Base-by-base conservation (phyloP, 352 stramenopile genomes). In the Aphanomyces invadans region DNA sequence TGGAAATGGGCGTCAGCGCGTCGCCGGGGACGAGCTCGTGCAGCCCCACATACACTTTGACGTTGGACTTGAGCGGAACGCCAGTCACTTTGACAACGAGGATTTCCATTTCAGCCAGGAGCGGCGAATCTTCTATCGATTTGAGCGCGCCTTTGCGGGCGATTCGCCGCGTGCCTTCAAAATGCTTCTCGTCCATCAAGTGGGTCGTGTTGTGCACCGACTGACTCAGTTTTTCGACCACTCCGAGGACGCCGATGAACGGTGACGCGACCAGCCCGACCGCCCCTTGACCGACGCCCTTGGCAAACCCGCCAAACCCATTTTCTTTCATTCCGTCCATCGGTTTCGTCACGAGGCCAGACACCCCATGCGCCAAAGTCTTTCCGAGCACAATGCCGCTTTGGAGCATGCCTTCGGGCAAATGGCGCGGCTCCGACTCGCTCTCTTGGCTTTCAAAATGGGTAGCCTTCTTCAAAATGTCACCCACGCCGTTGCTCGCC, bases 171-270 rank as follows among this genome's bases (percentile, higher is more conserved):
- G 83, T 87, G 9, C 83, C 86, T 42, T 92, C 79, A 56, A 79
- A 93, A 33, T 73, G 59, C 49, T 90, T 94, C 26, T 88, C 83
- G 60, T 95, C 86, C 63, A 93, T 71, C 61, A 95, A 61, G 45
- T 95, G 86, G 0, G 86, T 95, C 28, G 86, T 95, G 73, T 94
- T 95, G 70, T 74, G 88, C 56, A 93, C 71, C 12, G 83, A 92
- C 70, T 90, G 78, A 0, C 80, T 79, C 44, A 95, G 29, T 64
- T 95, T 95, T 74, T 95, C 86, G 11, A 93, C 81, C 2, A 80
- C 83, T 10, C 86, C 86, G 17, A 95, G 71, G 23, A 82, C 90
- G 4, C 86, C 86, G 1, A 95, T 81, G 21, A 95, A 76, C n/a
- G 85, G 85, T 42, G 78, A 92, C 17, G 77, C 86, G 26, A 92